Evolutionary conservation across 331 rosid genomes (phyloP), one percentile per base, ranked within the genome.

Genomic region (Rhamnella rubrinervis): DNA sequence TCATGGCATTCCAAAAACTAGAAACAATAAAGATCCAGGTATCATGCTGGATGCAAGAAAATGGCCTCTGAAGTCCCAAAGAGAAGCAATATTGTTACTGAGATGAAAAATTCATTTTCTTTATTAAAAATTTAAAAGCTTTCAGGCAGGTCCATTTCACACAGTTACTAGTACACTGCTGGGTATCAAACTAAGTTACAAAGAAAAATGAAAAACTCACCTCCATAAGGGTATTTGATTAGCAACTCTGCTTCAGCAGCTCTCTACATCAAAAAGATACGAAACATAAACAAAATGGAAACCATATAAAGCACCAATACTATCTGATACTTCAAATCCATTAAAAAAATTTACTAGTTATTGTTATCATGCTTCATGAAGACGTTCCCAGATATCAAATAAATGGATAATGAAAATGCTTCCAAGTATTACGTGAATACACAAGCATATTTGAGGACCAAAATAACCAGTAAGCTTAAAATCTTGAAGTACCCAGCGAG

Each of bases 191-290:
- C 28, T 63, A 61, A 37, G 50, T 68, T 68, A 59, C 52, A 51
- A 18, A 51, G 18, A 63, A 81, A 75, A 51, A 20, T 55, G 18
- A 60, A 81, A 75, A 66, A 6, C 75, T 73, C 74, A 91, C 97
- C 98, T 68, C 96, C 97, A 40, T 91, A 93, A 26, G 96, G 96
- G 66, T 79, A 88, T 77, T 79, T 87, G 67, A 88, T 83, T 65
- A 87, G 81, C 37, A 93, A 72, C 83, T 93, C 97, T 20, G 96
- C 83, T 80, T 93, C 98, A 28, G 98, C 88, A 52, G 98, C 98
- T 83, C 89, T 92, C 97, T 93, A 60, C 78, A 77, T 58, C 68
- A 74, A 57, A 76, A 79, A 60, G 65, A 74, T 46, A 55, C 49
- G 19, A 59, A 55, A 61, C 40, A 20, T 55, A 17, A 39, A 50